Conservation (phyloP, 2,329 filamentous ascomycete species). For the Ophiostoma ips region DNA sequence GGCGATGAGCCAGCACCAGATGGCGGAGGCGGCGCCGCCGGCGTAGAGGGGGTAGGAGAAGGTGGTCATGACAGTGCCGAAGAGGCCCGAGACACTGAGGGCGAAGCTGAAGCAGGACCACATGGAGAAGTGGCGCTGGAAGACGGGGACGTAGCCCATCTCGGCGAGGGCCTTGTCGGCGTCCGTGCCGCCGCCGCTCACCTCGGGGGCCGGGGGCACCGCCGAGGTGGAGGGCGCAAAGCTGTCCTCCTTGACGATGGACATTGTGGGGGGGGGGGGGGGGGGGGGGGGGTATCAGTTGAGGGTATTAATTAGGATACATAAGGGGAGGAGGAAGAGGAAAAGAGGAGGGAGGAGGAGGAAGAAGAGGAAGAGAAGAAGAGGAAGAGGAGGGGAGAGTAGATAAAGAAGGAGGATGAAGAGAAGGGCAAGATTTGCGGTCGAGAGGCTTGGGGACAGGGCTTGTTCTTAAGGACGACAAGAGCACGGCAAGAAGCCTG, state of each 20-base stretch:
- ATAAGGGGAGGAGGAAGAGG: background rate
- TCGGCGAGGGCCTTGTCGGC: slow-evolving; percentile 23
- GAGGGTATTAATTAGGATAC: background rate
- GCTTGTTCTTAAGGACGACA: slow-evolving; percentile 2
- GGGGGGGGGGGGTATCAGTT: background rate
- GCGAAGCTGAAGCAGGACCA: slow-evolving; percentile 46
- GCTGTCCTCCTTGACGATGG: background rate
- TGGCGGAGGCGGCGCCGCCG: slow-evolving; percentile 36
- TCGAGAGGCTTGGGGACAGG: slow-evolving; percentile 1
- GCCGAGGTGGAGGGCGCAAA: background rate
- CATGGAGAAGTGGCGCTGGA: slow-evolving; percentile 45
- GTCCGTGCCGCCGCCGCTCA: slow-evolving; percentile 12
- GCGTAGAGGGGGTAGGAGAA: slow-evolving; percentile 38
- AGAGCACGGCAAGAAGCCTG: background rate
- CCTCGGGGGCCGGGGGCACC: background rate
- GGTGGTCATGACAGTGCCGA: slow-evolving; percentile 41
- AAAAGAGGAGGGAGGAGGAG: background rate
- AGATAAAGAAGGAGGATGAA: background rate
- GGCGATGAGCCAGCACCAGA: slow-evolving; percentile 46
- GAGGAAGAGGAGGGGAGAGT: background rate
- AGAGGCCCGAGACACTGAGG: slow-evolving; percentile 41
- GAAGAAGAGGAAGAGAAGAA: background rate
- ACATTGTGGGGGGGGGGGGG: background rate
- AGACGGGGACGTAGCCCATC: slow-evolving; percentile 27
- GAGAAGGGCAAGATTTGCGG: background rate